Conservation (phyloP, 371 early-diverging fungal genomes). For the Syncephalastrum contaminatum region DNA sequence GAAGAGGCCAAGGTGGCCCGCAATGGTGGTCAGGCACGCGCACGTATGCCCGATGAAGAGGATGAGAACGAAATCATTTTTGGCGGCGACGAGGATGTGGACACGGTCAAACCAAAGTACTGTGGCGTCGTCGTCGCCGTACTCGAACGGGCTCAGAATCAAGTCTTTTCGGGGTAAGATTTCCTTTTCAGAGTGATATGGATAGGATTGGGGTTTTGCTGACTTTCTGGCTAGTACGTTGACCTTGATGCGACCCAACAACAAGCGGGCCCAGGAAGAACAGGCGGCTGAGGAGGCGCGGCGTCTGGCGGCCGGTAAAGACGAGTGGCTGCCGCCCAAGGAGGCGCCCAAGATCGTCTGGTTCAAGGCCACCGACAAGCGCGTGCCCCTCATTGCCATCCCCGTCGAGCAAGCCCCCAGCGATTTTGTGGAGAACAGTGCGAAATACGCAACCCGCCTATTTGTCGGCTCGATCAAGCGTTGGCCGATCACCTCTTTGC, state of each 20-base stretch:
- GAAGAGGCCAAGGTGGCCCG: slow-evolving; percentile 46
- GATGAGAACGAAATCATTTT: slow-evolving; percentile 45
- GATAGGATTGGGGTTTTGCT: no score
- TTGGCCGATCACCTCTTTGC: slow-evolving; percentile 72
- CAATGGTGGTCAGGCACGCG: slow-evolving; percentile 39
- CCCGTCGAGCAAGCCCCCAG: slow-evolving; percentile 63
- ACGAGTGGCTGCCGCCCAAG: slow-evolving; percentile 13
- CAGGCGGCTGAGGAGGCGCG: slow-evolving; percentile 17
- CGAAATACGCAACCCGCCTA: slow-evolving; percentile 44
- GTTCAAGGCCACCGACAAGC: slow-evolving; percentile 83
- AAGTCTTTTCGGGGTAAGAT: slow-evolving; percentile 61
- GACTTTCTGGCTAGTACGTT: slow-evolving; percentile 30
- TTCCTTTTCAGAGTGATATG: not conserved
- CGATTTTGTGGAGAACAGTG: slow-evolving; percentile 63
- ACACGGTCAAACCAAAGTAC: slow-evolving; percentile 54
- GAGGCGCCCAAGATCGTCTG: slow-evolving; percentile 56
- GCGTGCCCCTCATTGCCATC: slow-evolving; percentile 75
- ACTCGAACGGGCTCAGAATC: slow-evolving; percentile 59
- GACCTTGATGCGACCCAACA: slow-evolving; percentile 52
- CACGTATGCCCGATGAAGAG: slow-evolving; percentile 42
- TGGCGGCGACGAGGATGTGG: slow-evolving; percentile 51
- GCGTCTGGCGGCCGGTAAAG: slow-evolving; percentile 11
- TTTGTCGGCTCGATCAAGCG: slow-evolving; percentile 66
- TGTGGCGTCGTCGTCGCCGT: slow-evolving; percentile 67
- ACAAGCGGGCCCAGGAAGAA: slow-evolving; percentile 48